Base-by-base conservation (phyloP, 225 moss, liverwort and hornwort species). In the Neckera pumila region DNA sequence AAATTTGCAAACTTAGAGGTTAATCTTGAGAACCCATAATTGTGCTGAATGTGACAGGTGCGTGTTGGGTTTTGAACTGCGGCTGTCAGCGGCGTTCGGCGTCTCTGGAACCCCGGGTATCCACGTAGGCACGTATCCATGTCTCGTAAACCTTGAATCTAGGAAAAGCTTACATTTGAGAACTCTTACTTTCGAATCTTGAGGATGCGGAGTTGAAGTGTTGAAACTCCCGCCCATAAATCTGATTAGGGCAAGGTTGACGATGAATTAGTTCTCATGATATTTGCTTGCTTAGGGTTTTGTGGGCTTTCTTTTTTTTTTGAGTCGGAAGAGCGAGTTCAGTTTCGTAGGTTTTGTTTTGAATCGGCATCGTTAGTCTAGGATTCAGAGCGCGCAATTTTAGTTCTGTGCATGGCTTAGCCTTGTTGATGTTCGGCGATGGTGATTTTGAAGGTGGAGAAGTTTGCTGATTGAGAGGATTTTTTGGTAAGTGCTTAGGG, bases 151-250 rank as follows among this genome's bases (percentile, higher is more conserved):
- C 7, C 26, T 12, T 22, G 23, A 89, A 89, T 91, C 85, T 87
- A 58, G 11, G 3, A 5, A 0, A 0, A 0, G 0, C 5, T 2
- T 70, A 89, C 85, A 87, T 87, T 86, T 89, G 16, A 25, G n/a
- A 10, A 58, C 31, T 7, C n/a, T 34, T 14, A 45, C 58, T 38
- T 63, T 47, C 38, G 33, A 54, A 59, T 23, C 47, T 58, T 34
- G 51, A 60, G 20, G 30, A 63, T 73, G 80, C 58, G 64, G 65
- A 75, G 64, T 82, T 64, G 83, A 83, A 66, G 54, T 49, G 71
- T 85, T 81, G 66, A 51, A 76, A 67, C 60, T 88, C 88, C 90
- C 81, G 84, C 85, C 60, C 76, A 15, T 18, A n/a, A 40, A 86
- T 71, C 40, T 85, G 88, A 85, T 88, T 76, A 85, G 69, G 82